Percentiles rank a stretch among this genome's conserved stretches.
Conservation (phyloP, 2,329 filamentous ascomycete genomes). For the Immersiporthe knoxdaviesiana region DNA sequence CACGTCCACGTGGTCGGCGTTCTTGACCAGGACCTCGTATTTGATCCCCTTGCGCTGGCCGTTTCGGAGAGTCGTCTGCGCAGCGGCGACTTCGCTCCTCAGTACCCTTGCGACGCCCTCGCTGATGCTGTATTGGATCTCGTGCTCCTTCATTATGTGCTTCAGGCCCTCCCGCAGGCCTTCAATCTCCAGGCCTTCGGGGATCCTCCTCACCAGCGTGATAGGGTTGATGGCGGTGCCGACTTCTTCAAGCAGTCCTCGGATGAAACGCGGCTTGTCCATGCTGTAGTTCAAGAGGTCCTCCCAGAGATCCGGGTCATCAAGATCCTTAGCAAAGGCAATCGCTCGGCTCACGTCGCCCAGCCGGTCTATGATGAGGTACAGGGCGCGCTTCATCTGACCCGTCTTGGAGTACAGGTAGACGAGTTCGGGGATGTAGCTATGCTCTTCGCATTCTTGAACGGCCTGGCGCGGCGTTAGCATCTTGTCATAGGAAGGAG, state of each 20-base stretch:
- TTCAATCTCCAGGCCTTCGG: slow-evolving; percentile 89
- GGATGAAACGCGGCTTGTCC: slow-evolving; percentile 96
- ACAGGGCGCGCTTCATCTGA: slow-evolving; percentile 87
- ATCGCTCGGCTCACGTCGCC: slow-evolving; percentile 92
- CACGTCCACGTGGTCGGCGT: slow-evolving; percentile 47
- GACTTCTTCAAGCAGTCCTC: slow-evolving; percentile 87
- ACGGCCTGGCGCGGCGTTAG: slow-evolving; percentile 54
- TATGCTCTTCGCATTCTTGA: slow-evolving; percentile 76
- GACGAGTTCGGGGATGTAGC: slow-evolving; percentile 91
- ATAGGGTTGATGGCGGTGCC: slow-evolving; percentile 94
- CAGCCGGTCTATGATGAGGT: slow-evolving; percentile 91
- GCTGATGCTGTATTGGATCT: slow-evolving; percentile 91
- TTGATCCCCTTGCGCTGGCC: slow-evolving; percentile 86
- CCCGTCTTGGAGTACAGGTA: slow-evolving; percentile 95
- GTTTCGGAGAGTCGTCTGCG: slow-evolving; percentile 77
- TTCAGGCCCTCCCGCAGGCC: slow-evolving; percentile 86
- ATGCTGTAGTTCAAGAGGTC: slow-evolving; percentile 94
- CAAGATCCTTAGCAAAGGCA: slow-evolving; percentile 89
- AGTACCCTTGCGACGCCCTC: slow-evolving; percentile 86
- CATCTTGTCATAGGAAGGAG: not conserved
- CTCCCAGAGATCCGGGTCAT: slow-evolving; percentile 92
- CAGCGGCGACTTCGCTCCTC: slow-evolving; percentile 81
- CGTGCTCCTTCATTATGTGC: slow-evolving; percentile 92
- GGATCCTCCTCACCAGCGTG: slow-evolving; percentile 84
- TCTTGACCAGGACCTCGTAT: slow-evolving; percentile 71